phyloP scores from a whole-genome alignment of 345 rosid genomes.

The Eucalyptus lansdowneana region DNA sequence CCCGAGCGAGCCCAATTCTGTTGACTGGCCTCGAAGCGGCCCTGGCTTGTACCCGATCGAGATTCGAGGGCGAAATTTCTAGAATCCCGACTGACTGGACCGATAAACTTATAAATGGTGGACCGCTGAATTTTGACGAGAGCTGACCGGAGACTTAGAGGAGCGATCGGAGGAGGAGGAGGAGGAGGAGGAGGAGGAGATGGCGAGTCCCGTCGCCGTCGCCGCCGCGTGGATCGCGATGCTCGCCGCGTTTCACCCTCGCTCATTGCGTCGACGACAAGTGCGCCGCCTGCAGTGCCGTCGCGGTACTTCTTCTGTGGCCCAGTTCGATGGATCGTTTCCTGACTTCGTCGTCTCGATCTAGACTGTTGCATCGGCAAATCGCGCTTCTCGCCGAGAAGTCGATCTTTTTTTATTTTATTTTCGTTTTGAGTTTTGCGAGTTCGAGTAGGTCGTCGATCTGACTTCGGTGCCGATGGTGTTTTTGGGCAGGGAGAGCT shows the following conservation, averaged over 20 bases:
- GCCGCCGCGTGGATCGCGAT: conserved; percentile 7
- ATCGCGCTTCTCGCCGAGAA: not conserved
- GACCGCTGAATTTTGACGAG: not conserved
- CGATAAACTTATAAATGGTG: not conserved
- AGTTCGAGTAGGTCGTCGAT: not conserved
- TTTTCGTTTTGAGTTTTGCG: not conserved
- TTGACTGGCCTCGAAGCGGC: not conserved
- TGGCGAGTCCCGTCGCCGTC: conserved; percentile 5
- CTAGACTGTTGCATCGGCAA: not conserved
- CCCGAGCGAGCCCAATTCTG: too few relatives aligned
- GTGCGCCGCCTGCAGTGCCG: conserved; percentile 82
- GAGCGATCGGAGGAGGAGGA: not conserved
- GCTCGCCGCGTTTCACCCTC: conserved; percentile 10
- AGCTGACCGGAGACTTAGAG: not conserved
- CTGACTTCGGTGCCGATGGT: not conserved
- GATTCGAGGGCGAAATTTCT: not conserved
- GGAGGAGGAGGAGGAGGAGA: not conserved
- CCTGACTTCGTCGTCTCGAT: not conserved
- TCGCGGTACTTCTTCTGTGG: conserved; percentile 42
- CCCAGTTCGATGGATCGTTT: not conserved
- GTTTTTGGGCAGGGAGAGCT: conserved; percentile 56
- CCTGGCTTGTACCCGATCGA: not conserved
- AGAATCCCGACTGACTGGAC: not conserved
- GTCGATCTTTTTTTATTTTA: not conserved
- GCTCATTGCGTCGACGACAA: conserved; percentile 48